Evolutionary conservation across 805 yeast species (phyloP).

Genomic region (Ogataea siamensis): DNA sequence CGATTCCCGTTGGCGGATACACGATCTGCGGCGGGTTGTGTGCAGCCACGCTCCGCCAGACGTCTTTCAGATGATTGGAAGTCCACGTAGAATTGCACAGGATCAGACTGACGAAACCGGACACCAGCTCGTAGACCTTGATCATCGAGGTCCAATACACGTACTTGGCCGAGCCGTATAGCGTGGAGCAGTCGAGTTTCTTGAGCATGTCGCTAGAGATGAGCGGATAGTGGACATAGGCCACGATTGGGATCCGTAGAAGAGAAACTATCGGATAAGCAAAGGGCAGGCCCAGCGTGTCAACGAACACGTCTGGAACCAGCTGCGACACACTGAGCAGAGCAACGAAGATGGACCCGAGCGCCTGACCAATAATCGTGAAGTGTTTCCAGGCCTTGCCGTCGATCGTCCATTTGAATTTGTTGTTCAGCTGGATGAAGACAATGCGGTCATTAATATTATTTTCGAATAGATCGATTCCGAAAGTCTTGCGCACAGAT

Average conservation of each 20-base stretch:
- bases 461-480: constrained; percentile 26
- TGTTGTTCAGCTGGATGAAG: constrained; percentile 32
- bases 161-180: constrained; percentile 40
- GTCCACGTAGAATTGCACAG: constrained; percentile 94
- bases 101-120: constrained; percentile 62
- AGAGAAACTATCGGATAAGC: constrained; percentile 65
- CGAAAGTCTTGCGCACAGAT: constrained; percentile 28
- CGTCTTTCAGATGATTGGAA: constrained; percentile 58
- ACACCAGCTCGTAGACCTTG: constrained; percentile 61
- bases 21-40: constrained; percentile 43
- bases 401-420: constrained; percentile 56
- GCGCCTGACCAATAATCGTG: constrained; percentile 83
- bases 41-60: constrained; percentile 55
- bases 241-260: constrained; percentile 69
- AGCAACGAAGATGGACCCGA: constrained; percentile 71
- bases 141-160: constrained; percentile 72
- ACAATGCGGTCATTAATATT: constrained; percentile 30
- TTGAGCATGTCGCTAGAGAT: constrained; percentile 84
- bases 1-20: constrained; percentile 90
- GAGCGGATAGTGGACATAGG: constrained; percentile 95
- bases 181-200: constrained; percentile 41
- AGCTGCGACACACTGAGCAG: constrained; percentile 66
- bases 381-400: constrained; percentile 71
- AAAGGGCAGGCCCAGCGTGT: constrained; percentile 93
- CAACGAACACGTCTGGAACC: constrained; percentile 88